Percentiles rank a stretch among this genome's conserved stretches.
These are phyloP conservation scores for Gymnopus androsaceus DNA, from an alignment of 1,284 basidiomycete species.

Conservation along the genomic window DNA sequence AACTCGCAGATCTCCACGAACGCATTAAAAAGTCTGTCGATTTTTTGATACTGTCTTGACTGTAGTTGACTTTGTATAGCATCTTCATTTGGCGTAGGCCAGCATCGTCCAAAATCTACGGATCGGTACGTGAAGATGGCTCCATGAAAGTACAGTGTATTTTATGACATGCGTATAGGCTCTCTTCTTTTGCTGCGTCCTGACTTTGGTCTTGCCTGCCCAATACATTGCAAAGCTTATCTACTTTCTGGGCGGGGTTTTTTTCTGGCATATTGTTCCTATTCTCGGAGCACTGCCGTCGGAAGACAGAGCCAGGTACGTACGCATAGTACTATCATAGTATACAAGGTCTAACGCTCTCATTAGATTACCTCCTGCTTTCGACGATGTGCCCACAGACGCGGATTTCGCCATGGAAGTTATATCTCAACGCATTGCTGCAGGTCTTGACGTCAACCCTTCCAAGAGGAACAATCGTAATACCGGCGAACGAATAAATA, in stretches of 20 bases:
- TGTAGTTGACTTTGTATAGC: constrained; percentile 33
- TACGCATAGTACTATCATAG: too few species aligned
- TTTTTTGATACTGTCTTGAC: background rate
- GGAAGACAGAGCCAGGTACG: constrained; percentile 48
- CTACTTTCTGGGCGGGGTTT: constrained; percentile 47
- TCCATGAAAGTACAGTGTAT: background rate
- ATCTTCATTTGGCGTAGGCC: constrained; percentile 66
- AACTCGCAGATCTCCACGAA: constrained; percentile 65
- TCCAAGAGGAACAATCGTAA: too few species aligned
- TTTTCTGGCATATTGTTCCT: constrained; percentile 69
- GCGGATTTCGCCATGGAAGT: constrained; percentile 69
- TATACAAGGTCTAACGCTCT: background rate
- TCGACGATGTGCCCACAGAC: constrained; percentile 61
- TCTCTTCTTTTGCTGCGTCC: constrained; percentile 38
- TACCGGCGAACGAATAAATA: constrained; percentile 12
- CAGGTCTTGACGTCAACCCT: constrained; percentile 49
- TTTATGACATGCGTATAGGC: constrained; percentile 27
- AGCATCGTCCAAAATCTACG: constrained; percentile 48
- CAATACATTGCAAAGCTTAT: constrained; percentile 49
- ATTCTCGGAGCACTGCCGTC: constrained; percentile 53
- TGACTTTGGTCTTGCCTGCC: constrained; percentile 49
- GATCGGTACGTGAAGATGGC: constrained; percentile 37
- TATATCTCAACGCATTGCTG: constrained; percentile 59
- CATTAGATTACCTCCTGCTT: constrained; percentile 48
- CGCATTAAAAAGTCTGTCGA: constrained; percentile 63